These are phyloP conservation scores for Nitzschia sp. DNA, from an alignment of 108 stramenopile genomes.

Conservation along the genomic window DNA sequence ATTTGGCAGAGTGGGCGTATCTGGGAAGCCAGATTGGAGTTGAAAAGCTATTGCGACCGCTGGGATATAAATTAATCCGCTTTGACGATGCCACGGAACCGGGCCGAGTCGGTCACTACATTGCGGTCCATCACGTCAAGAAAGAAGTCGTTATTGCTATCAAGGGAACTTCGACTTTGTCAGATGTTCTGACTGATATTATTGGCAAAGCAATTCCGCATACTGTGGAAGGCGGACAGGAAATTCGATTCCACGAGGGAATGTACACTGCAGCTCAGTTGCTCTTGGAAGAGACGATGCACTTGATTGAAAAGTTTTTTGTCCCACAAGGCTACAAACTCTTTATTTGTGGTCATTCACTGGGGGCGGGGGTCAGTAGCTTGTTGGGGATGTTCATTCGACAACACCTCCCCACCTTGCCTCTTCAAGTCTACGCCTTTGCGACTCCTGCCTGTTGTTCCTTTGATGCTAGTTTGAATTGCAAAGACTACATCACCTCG, in stretches of 20 bases:
- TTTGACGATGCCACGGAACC: conserved; percentile 40
- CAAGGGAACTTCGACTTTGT: conserved; percentile 42
- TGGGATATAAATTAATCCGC: conserved; percentile 12
- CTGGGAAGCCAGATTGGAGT: conserved; percentile 17
- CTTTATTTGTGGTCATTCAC: conserved; percentile 43
- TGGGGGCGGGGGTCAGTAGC: conserved; percentile 47
- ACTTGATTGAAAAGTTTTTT: conserved; percentile 41
- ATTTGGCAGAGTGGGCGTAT: conserved; percentile 50
- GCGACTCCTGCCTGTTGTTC: conserved; percentile 46
- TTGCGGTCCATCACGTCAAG: conserved; percentile 25
- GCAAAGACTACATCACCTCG: conserved; percentile 35
- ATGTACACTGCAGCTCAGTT: conserved; percentile 27
- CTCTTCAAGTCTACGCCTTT: conserved; percentile 52
- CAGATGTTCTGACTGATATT: conserved; percentile 45
- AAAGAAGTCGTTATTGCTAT: conserved; percentile 43
- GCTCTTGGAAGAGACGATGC: conserved; percentile 33
- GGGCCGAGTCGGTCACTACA: conserved; percentile 38
- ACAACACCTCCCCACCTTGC: conserved; percentile 18
- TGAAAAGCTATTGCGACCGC: neutral
- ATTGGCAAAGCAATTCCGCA: conserved; percentile 21
- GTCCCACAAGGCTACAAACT: conserved; percentile 42
- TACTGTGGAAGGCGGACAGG: neutral
- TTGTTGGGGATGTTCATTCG: conserved; percentile 35
- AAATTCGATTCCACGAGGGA: conserved; percentile 17
- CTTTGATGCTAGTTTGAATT: conserved; percentile 13